These are phyloP conservation scores for Chenopodium formosanum DNA, from an alignment of 148 eudicot genomes.

Conservation along the genomic window DNA sequence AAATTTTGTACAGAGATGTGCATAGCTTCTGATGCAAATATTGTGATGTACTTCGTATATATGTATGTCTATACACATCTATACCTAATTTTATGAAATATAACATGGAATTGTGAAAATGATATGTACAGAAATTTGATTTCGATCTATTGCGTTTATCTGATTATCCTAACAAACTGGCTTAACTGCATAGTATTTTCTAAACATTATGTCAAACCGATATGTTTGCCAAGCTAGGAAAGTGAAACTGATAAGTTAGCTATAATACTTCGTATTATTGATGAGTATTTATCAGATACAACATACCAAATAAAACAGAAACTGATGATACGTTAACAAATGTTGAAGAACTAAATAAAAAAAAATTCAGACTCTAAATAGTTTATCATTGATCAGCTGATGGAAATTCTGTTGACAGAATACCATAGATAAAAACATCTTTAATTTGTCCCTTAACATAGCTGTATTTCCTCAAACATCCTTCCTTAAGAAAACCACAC, in stretches of 20 bases:
- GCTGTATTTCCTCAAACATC: conserved; percentile 57
- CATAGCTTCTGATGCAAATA: conserved; percentile 4
- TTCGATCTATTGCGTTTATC: no score
- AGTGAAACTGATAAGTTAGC: neutral
- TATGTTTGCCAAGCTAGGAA: no score
- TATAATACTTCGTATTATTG: no score
- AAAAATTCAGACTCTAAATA: no score
- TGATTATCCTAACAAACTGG: no score
- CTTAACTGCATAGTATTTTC: no score
- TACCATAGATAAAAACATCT: conserved; percentile 55
- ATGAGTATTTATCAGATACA: no score
- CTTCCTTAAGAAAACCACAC: conserved; percentile 57
- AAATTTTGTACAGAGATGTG: conserved; percentile 34
- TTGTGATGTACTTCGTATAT: neutral
- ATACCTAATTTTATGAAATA: neutral
- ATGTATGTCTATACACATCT: neutral
- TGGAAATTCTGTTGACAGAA: conserved; percentile 40
- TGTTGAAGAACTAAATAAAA: no score
- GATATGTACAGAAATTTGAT: no score
- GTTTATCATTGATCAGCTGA: neutral
- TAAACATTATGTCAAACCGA: no score
- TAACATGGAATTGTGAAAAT: conserved; percentile 9
- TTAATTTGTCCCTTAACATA: conserved; percentile 42
- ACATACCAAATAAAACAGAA: no score
- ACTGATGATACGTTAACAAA: no score